These are phyloP conservation scores for Scytalidium sp. DNA, from an alignment of 2,329 filamentous ascomycete species.

Conservation along the genomic window DNA sequence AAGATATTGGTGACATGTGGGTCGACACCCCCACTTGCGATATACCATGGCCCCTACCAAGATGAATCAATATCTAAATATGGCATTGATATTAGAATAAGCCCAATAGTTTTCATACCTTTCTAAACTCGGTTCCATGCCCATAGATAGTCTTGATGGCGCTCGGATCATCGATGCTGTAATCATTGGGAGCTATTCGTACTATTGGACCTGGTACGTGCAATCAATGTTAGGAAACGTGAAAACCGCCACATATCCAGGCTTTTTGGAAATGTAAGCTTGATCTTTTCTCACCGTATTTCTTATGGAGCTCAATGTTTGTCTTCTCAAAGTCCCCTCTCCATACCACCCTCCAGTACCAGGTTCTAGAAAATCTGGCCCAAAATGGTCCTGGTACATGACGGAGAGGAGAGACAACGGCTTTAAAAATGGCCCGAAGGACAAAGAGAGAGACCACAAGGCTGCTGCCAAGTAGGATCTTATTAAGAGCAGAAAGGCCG, in stretches of 20 bases:
- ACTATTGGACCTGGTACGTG: slow-evolving; percentile 34
- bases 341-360: slow-evolving; percentile 37
- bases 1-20: slow-evolving; percentile 23
- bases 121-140: slow-evolving; percentile 34
- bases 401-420: slow-evolving; percentile 28
- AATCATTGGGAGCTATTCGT: slow-evolving; percentile 44
- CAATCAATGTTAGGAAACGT: neutral
- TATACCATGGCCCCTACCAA: slow-evolving; percentile 16
- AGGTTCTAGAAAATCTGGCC: slow-evolving; percentile 40
- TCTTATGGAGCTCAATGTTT: slow-evolving; percentile 35
- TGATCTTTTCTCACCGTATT: slow-evolving; percentile 32
- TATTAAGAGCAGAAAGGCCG: neutral
- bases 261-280: neutral
- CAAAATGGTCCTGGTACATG: slow-evolving; percentile 41
- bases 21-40: slow-evolving; percentile 13
- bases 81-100: neutral
- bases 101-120: slow-evolving; percentile 16
- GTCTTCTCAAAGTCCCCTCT: slow-evolving; percentile 34
- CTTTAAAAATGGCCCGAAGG: neutral
- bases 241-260: neutral
- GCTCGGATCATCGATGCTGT: slow-evolving; percentile 38
- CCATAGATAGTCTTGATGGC: slow-evolving; percentile 40
- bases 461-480: neutral
- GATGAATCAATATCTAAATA: neutral
- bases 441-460: neutral